These are phyloP conservation scores for Phytophthora foliorum DNA, from an alignment of 352 stramenopile species.

Conservation along the genomic window DNA sequence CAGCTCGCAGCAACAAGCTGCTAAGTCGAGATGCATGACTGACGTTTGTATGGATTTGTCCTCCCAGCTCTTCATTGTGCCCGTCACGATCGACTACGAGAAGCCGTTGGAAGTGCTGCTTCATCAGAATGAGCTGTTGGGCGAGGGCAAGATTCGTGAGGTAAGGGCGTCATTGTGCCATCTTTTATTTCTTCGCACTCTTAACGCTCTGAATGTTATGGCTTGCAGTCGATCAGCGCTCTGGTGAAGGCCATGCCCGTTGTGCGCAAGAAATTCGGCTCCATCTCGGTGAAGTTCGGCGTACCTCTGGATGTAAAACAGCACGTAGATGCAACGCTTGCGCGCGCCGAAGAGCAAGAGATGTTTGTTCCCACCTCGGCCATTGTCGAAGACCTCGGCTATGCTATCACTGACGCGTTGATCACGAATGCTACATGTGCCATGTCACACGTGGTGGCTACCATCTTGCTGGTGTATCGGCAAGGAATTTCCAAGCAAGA, in stretches of 20 bases:
- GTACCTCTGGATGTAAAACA: conserved; percentile 72
- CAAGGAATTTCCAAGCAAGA: conserved; percentile 80
- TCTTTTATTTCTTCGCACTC: not conserved
- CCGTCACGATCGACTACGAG: conserved; percentile 90
- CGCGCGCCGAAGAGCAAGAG: conserved; percentile 41
- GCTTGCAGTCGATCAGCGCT: conserved; percentile 60
- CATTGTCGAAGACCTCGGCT: conserved; percentile 75
- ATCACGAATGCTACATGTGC: conserved; percentile 74
- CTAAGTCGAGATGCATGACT: not conserved
- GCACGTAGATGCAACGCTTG: conserved; percentile 45
- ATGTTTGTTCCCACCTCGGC: conserved; percentile 41
- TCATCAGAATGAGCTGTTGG: conserved; percentile 84
- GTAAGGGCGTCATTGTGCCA: conserved; percentile 27
- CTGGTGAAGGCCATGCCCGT: conserved; percentile 77
- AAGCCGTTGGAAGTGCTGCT: conserved; percentile 85
- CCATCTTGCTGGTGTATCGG: conserved; percentile 82
- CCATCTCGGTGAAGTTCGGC: conserved; percentile 83
- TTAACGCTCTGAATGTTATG: conserved; percentile 4
- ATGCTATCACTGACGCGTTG: conserved; percentile 80
- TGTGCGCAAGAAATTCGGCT: conserved; percentile 84
- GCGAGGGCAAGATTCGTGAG: conserved; percentile 85
- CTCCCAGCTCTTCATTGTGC: conserved; percentile 77
- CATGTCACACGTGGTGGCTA: conserved; percentile 78
- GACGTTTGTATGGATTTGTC: not conserved
- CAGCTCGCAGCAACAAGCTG: not conserved